Evolutionary conservation across 371 early-diverging fungal genomes (phyloP).

Genomic region (Choanephora cucurbitarum): DNA sequence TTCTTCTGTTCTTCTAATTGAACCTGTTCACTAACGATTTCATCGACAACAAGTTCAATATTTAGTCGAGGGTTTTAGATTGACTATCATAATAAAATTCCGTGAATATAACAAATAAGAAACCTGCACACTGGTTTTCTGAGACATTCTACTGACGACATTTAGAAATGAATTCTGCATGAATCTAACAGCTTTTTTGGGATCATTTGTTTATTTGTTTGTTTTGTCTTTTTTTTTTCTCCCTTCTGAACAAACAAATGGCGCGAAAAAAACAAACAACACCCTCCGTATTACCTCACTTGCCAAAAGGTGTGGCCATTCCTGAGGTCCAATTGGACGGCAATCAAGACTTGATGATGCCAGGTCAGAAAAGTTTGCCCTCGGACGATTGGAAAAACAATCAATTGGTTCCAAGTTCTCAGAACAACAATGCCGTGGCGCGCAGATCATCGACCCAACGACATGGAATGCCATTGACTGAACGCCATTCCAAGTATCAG

Average conservation of each 20-base stretch:
- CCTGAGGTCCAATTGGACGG: slow-evolving; percentile 17
- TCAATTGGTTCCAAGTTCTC: slow-evolving; percentile 11
- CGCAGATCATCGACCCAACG: background rate
- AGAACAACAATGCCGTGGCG: background rate
- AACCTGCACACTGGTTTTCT: too few relatives aligned
- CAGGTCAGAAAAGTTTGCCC: slow-evolving; percentile 25
- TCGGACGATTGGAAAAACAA: slow-evolving; percentile 12
- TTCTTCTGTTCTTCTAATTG: too few relatives aligned
- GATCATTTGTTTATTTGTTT: slow-evolving; percentile 12
- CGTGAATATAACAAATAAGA: background rate
- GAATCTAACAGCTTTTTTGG: too few relatives aligned
- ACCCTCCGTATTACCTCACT: slow-evolving; percentile 36
- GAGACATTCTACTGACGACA: slow-evolving; percentile 4
- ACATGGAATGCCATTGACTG: slow-evolving; percentile 29
- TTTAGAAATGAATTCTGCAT: background rate
- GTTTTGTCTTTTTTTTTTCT: slow-evolving; percentile 11
- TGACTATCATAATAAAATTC: background rate
- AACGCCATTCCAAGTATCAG: slow-evolving; percentile 23
- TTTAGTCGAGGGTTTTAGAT: background rate
- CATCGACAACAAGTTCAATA: background rate
- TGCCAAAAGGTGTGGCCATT: slow-evolving; percentile 38
- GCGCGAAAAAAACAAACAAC: slow-evolving; percentile 11
- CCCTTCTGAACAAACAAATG: background rate
- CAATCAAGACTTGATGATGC: slow-evolving; percentile 16
- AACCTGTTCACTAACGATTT: background rate